A percentile compares a stretch with the other conserved stretches of the same genome.
phyloP scores from a whole-genome alignment of 495 filamentous ascomycete genomes.

The Rhypophila decipiens region DNA sequence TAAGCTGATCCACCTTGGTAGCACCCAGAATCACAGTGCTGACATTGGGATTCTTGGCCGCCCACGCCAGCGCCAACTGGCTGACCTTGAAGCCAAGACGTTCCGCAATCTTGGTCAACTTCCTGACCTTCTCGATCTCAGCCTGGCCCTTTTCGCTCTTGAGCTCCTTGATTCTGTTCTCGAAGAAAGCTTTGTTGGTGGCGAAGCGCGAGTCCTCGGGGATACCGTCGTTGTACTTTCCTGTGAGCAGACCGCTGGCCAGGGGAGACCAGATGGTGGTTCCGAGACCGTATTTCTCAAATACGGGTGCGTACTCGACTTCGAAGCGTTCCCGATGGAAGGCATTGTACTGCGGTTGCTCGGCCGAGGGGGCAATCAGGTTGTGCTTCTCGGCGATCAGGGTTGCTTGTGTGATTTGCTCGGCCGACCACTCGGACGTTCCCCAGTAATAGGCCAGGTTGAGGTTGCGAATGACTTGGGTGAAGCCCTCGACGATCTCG shows the following conservation, averaged over 20 bases:
- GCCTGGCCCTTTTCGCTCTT: conserved; percentile 24
- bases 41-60: conserved; percentile 69
- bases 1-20: conserved; percentile 61
- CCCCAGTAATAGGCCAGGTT: conserved; percentile 84
- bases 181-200: conserved; percentile 37
- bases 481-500: conserved; percentile 80
- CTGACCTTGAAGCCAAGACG: conserved; percentile 53
- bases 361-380: conserved; percentile 74
- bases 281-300: conserved; percentile 57
- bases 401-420: conserved; percentile 74
- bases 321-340: conserved; percentile 69
- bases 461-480: conserved; percentile 67
- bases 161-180: conserved; percentile 28
- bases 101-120: conserved; percentile 55
- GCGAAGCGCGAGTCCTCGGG: conserved; percentile 51
- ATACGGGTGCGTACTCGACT: conserved; percentile 62
- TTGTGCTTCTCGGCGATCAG: conserved; percentile 64
- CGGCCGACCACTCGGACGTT: conserved; percentile 79
- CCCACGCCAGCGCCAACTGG: conserved; percentile 66
- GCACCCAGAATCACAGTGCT: conserved; percentile 69
- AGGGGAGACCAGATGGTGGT: conserved; percentile 68
- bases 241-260: conserved; percentile 62
- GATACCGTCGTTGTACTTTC: conserved; percentile 72
- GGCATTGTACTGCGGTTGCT: conserved; percentile 84
- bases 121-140: conserved; percentile 42